These are phyloP conservation scores for Cercophora samala DNA, from an alignment of 495 filamentous ascomycete species.

Conservation along the genomic window DNA sequence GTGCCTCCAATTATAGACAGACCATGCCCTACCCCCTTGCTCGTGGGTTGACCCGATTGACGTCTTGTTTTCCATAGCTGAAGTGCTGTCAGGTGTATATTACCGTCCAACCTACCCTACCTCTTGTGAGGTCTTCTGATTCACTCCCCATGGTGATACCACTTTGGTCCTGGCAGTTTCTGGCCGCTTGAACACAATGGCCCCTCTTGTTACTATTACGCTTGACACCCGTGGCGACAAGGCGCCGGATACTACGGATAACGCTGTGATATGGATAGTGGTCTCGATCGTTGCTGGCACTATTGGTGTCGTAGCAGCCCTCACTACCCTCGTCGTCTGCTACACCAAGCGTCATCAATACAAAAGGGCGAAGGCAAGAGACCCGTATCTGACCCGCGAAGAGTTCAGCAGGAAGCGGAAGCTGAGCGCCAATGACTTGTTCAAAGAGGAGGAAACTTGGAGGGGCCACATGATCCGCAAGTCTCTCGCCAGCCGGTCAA, in stretches of 20 bases:
- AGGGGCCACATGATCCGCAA: constrained; percentile 46
- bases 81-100: constrained; percentile 3
- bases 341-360: constrained; percentile 27
- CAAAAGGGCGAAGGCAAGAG: constrained; percentile 14
- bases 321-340: constrained; percentile 25
- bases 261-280: constrained; percentile 32
- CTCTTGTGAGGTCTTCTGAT: not conserved
- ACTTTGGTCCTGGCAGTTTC: not conserved
- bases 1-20: not conserved
- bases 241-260: not conserved
- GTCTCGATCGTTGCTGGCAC: constrained; percentile 28
- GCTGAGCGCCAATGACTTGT: constrained; percentile 27
- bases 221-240: not conserved
- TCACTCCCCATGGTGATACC: not conserved
- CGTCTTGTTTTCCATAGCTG: not conserved
- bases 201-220: not conserved
- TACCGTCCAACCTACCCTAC: not conserved
- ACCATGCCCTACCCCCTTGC: not conserved
- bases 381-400: constrained; percentile 22
- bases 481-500: constrained; percentile 42
- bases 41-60: not conserved
- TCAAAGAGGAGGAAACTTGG: constrained; percentile 38
- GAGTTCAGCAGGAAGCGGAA: constrained; percentile 27
- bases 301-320: constrained; percentile 27
- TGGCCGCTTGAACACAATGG: not conserved